Base-by-base conservation (phyloP, 176 grass and related monocot species). In the Cenchrus purpureus region DNA sequence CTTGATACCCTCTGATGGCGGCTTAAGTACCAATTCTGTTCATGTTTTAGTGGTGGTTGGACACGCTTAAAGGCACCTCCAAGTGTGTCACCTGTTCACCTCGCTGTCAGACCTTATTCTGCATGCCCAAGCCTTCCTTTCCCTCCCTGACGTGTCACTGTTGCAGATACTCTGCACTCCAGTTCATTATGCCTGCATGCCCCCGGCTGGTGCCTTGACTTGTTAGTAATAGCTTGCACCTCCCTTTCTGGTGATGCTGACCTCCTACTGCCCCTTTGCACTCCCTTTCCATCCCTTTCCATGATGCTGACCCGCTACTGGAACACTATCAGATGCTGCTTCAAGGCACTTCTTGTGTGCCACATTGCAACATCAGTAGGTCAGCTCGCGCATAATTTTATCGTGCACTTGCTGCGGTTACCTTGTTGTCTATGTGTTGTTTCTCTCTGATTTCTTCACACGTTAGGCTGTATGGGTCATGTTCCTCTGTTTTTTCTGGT, bases 181-280 rank as follows among this genome's bases (percentile, higher is more conserved):
- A 40, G 73, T 79, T 59, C 37, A 65, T 74, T 65, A 84, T 74
- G 76, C 68, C 56, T 73, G 73, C 75, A 79, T 79, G 57, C 52
- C 69, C 79, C 15, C 9, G 15, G 17, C 61, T 68, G 87, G 76
- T 89, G 37, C 70, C 82, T 80, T 84, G 81, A 74, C 74, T 84
- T 89, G 76, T 37, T 67, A 60, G 82, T 59, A 85, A 84, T 85
- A 85, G 82, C 29, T 62, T 89, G 77, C 82, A 80, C 61, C 69
- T 80, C 67, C 87, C 64, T 84, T 89, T 89, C 81, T 52, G 64
- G 55, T 32, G 87, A 85, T 8, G 11, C 61, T 0, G 81, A 89
- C 87, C 52, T 85, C 76, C 82, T 80, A 85, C 76, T 89, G 43
- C 42, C 76, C 76, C 60, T 51, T 59, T 61, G 82, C 61, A 75